Evolutionary conservation across 1,284 basidiomycete genomes (phyloP).

Genomic region (Ceratobasidium theobromae): DNA sequence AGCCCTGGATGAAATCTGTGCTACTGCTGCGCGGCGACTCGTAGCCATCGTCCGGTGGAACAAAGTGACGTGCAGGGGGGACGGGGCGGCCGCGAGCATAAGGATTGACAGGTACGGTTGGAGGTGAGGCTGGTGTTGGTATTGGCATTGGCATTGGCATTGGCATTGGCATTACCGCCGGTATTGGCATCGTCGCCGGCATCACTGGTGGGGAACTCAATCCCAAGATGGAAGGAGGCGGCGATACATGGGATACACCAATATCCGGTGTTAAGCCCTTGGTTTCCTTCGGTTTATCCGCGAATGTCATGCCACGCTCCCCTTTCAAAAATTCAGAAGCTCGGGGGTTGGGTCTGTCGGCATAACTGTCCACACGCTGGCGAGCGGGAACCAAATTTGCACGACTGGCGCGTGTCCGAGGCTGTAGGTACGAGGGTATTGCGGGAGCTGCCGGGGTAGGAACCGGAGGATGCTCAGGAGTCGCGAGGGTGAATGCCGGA

Average conservation of each 20-base stretch:
- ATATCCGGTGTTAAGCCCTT: slow-evolving; percentile 12
- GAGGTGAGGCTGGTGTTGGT: not conserved
- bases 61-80: not conserved
- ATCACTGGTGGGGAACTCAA: too few species aligned
- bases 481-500: slow-evolving; percentile 11
- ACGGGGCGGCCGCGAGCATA: slow-evolving; percentile 14
- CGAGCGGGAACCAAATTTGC: slow-evolving; percentile 6
- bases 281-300: slow-evolving; percentile 20
- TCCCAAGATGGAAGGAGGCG: slow-evolving; percentile 1
- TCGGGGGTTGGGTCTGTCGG: slow-evolving; percentile 9
- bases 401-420: slow-evolving; percentile 27
- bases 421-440: slow-evolving; percentile 21
- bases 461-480: slow-evolving; percentile 18
- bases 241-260: not conserved
- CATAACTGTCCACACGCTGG: slow-evolving; percentile 17
- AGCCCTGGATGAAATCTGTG: slow-evolving; percentile 10
- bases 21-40: not conserved
- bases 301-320: slow-evolving; percentile 28
- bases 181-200: too few species aligned
- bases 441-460: slow-evolving; percentile 21
- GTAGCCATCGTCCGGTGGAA: not conserved
- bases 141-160: too few species aligned
- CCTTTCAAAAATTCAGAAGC: slow-evolving; percentile 19
- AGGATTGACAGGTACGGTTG: not conserved
- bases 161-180: too few species aligned